A percentile compares a stretch with the other conserved stretches of the same genome.
phyloP scores from a whole-genome alignment of 2,329 filamentous ascomycete genomes.

The Herpotrichia juniperi region DNA sequence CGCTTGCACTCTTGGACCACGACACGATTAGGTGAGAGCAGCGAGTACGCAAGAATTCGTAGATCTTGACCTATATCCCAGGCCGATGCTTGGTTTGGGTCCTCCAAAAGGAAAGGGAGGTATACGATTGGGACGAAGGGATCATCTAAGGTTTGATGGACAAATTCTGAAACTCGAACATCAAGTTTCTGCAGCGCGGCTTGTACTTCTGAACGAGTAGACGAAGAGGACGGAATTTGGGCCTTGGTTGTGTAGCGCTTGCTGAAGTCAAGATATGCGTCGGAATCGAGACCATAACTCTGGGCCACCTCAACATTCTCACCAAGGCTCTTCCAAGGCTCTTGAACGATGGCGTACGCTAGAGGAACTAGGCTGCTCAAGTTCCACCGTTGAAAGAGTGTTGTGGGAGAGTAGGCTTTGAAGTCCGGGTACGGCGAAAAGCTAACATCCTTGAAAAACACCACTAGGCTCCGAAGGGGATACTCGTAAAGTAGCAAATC shows the following conservation, averaged over 20 bases:
- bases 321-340: conserved; percentile 35
- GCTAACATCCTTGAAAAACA: conserved; percentile 72
- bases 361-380: conserved; percentile 48
- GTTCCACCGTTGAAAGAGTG: conserved; percentile 54
- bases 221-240: conserved; percentile 9
- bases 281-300: conserved; percentile 19
- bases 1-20: conserved; percentile 46
- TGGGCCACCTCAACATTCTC: conserved; percentile 33
- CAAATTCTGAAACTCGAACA: conserved; percentile 40
- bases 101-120: conserved; percentile 66
- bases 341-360: conserved; percentile 47
- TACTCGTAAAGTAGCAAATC: conserved; percentile 81
- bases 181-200: conserved; percentile 30
- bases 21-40: conserved; percentile 26
- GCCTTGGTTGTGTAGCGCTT: conserved; percentile 29
- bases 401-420: conserved; percentile 49
- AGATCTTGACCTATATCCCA: conserved; percentile 48
- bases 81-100: conserved; percentile 49
- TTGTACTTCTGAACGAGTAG: background rate
- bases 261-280: conserved; percentile 36
- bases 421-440: conserved; percentile 36
- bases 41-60: conserved; percentile 47
- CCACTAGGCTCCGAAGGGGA: conserved; percentile 64
- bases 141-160: conserved; percentile 27
- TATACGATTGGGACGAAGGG: conserved; percentile 55